These are phyloP conservation scores for Pleurotus tuoliensis DNA, from an alignment of 768 basidiomycete genomes.

Conservation along the genomic window DNA sequence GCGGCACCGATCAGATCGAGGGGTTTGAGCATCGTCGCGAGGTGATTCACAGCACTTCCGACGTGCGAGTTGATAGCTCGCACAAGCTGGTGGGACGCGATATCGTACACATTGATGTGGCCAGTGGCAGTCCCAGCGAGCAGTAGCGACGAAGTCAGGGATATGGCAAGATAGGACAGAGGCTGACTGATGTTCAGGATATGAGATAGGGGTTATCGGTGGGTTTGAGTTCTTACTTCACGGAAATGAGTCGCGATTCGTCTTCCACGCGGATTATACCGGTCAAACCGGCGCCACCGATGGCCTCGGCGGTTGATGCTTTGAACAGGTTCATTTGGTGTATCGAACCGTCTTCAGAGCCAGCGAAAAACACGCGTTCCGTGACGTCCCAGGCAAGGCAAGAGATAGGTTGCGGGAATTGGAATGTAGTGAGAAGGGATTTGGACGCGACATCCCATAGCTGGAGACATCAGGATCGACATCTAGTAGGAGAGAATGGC, in stretches of 20 bases:
- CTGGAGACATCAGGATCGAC: slow-evolving; percentile 29
- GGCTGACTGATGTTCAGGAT: slow-evolving; percentile 49
- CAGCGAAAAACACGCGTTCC: slow-evolving; percentile 88
- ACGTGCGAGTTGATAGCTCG: slow-evolving; percentile 76
- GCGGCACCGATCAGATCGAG: slow-evolving; percentile 71
- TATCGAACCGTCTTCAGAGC: slow-evolving; percentile 67
- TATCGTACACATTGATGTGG: slow-evolving; percentile 75
- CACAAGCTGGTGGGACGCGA: slow-evolving; percentile 86
- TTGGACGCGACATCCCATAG: slow-evolving; percentile 78
- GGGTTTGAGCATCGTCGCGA: slow-evolving; percentile 81
- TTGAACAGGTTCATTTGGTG: slow-evolving; percentile 80
- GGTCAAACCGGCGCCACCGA: slow-evolving; percentile 69
- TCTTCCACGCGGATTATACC: slow-evolving; percentile 71
- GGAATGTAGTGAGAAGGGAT: slow-evolving; percentile 79
- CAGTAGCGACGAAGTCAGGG: slow-evolving; percentile 72
- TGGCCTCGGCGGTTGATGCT: slow-evolving; percentile 53
- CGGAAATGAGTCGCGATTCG: slow-evolving; percentile 63
- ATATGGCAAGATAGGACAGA: slow-evolving; percentile 71
- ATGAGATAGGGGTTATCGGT: neutral
- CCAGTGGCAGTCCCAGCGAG: slow-evolving; percentile 79
- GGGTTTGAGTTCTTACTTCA: slow-evolving; percentile 46
- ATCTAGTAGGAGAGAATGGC: neutral
- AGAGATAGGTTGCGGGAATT: slow-evolving; percentile 75
- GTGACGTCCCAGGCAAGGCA: slow-evolving; percentile 75
- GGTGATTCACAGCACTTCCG: slow-evolving; percentile 62